These are phyloP conservation scores for Podila verticillata DNA, from an alignment of 192 early-diverging fungal species.

Conservation along the genomic window DNA sequence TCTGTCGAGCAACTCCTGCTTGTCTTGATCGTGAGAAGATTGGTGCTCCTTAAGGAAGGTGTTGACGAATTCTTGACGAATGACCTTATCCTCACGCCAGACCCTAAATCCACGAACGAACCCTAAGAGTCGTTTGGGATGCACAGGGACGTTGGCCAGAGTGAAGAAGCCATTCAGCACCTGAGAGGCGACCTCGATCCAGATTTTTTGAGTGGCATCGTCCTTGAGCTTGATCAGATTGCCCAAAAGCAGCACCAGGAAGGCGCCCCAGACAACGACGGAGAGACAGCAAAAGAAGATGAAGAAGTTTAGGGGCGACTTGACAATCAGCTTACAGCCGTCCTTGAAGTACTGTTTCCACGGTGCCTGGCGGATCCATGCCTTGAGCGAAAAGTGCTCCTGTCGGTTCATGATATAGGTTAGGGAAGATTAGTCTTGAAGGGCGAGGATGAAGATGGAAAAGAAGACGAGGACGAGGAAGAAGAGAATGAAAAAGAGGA, in stretches of 20 bases:
- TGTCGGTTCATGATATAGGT: background rate
- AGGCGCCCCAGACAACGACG: constrained; percentile 53
- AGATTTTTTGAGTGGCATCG: constrained; percentile 39
- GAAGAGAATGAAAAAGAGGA: too few relatives aligned
- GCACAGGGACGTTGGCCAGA: constrained; percentile 42
- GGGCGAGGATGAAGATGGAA: background rate
- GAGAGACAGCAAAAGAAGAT: constrained; percentile 43
- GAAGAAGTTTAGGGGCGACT: constrained; percentile 48
- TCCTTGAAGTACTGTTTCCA: constrained; percentile 49
- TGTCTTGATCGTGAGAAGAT: constrained; percentile 1
- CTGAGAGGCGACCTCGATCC: constrained; percentile 53
- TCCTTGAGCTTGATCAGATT: constrained; percentile 34
- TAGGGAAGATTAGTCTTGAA: background rate
- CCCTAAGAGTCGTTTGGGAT: constrained; percentile 47
- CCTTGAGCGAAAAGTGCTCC: constrained; percentile 20
- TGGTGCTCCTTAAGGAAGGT: background rate
- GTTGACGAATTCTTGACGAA: background rate
- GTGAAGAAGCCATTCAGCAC: constrained; percentile 53
- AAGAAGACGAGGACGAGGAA: too few relatives aligned
- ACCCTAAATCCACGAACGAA: constrained; percentile 22
- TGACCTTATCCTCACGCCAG: constrained; percentile 17
- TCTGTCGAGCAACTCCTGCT: constrained; percentile 11
- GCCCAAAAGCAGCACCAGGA: constrained; percentile 42
- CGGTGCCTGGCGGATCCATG: constrained; percentile 37
- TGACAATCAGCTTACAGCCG: constrained; percentile 35